A percentile compares a stretch with the other conserved stretches of the same genome.
These are phyloP conservation scores for Mycena filopes DNA, from an alignment of 768 basidiomycete species.

Conservation along the genomic window DNA sequence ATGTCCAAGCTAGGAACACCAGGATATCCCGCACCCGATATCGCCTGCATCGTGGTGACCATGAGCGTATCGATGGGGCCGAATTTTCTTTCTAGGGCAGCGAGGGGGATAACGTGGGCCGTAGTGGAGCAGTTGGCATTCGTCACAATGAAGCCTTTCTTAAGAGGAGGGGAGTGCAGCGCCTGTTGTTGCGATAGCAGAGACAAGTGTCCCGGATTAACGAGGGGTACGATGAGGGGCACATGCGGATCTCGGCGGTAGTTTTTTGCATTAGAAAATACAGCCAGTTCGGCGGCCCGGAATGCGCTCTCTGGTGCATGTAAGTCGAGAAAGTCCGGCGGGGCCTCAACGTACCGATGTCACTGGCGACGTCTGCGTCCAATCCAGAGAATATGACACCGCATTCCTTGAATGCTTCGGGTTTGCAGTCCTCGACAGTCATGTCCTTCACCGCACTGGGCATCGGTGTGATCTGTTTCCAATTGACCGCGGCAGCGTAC, in stretches of 20 bases:
- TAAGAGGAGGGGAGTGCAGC: conserved; percentile 71
- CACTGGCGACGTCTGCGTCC: conserved; percentile 93
- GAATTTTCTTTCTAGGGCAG: conserved; percentile 89
- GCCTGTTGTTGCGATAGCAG: conserved; percentile 87
- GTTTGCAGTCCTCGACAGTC: conserved; percentile 79
- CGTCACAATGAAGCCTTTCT: conserved; percentile 94
- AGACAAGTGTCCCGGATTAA: conserved; percentile 87
- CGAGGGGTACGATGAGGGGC: conserved; percentile 93
- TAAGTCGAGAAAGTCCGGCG: not conserved
- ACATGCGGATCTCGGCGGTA: conserved; percentile 92
- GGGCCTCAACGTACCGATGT: conserved; percentile 75
- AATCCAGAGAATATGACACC: conserved; percentile 94
- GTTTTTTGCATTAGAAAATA: conserved; percentile 99
- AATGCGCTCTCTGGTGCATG: conserved; percentile 79
- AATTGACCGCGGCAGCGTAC: conserved; percentile 78
- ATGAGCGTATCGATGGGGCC: conserved; percentile 93
- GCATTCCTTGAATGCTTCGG: conserved; percentile 83
- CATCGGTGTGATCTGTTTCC: conserved; percentile 89
- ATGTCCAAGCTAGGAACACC: conserved; percentile 92
- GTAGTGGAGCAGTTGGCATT: conserved; percentile 99
- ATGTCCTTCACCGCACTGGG: conserved; percentile 71
- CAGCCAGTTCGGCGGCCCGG: conserved; percentile 85
- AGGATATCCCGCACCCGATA: conserved; percentile 98
- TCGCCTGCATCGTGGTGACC: conserved; percentile 97
- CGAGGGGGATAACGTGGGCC: conserved; percentile 89